Evolutionary conservation across 1,284 basidiomycete genomes (phyloP), one percentile per base, ranked within the genome.

Genomic region (Chiua sp.): DNA sequence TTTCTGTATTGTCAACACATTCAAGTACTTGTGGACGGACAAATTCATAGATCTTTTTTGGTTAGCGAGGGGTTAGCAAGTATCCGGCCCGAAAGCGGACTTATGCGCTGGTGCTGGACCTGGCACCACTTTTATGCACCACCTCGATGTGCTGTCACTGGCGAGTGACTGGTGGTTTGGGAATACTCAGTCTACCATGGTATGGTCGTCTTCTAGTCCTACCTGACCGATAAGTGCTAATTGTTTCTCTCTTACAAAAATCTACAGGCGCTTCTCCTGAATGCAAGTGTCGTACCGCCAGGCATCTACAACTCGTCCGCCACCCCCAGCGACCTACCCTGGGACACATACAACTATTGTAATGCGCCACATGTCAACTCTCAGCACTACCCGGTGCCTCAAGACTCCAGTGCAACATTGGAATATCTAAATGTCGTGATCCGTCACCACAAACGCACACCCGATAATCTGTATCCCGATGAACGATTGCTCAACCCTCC

Each of bases 271-370:
- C 37, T 60, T 26, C 37, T 56, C 16, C 47, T 56, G 37, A 55
- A 53, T 26, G 28, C 39, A n/a, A 42, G n/a, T 20, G 3, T 7
- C 20, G n/a, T 20, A n/a, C 7, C 8, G 20, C 18, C 59, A 20
- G 71, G 69, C 15, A 69, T 82, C 47, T 80, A 81, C 64, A 77
- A 78, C 56, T 73, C 78, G 6, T 82, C 81, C 5, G 39, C 64
- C 30, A 82, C 80, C 8, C 80, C 81, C 10, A 61, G 65, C 1
- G 35, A 65, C 60, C 66, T 78, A 7, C 78, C 80, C 0, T 83
- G 81, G 82, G 77, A 82, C 69, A 82, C 79, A 7, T 84, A 83
- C 70, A 82, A 82, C 57, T 84, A 84, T 61, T 84, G 82, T 68
- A 84, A 84, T 55, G 82, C 83, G 0, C 81, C 82, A 1, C 82